These are phyloP conservation scores for Botrytis aclada DNA, from an alignment of 2,329 filamentous ascomycete genomes.

Conservation along the genomic window DNA sequence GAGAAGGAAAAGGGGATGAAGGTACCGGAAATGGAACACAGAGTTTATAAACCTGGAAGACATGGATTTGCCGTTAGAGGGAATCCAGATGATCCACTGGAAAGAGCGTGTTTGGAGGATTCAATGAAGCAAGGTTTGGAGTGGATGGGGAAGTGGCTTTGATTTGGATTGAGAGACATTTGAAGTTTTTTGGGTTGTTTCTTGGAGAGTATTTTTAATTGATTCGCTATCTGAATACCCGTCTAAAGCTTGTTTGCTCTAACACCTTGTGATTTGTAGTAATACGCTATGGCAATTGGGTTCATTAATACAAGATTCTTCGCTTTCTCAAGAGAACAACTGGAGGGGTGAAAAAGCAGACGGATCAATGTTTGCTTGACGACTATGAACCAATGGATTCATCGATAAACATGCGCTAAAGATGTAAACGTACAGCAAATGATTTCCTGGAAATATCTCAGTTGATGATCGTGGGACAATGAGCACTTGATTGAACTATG, in stretches of 20 bases:
- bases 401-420: background rate
- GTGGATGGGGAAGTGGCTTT: slow-evolving; percentile 22
- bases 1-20: slow-evolving; percentile 34
- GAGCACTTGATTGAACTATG: background rate
- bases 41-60: slow-evolving; percentile 38
- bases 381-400: background rate
- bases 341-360: too few relatives aligned
- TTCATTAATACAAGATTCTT: background rate
- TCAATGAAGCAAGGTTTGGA: slow-evolving; percentile 35
- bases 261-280: too few relatives aligned
- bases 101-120: slow-evolving; percentile 39
- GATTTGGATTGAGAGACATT: background rate
- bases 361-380: background rate
- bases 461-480: background rate
- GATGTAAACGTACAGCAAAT: background rate
- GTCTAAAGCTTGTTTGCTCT: background rate
- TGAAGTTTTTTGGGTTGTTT: background rate
- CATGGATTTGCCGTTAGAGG: slow-evolving; percentile 42
- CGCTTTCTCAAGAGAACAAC: background rate
- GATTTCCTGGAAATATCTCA: background rate
- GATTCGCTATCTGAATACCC: background rate
- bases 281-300: background rate
- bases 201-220: background rate
- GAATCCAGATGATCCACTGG: slow-evolving; percentile 40
- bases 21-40: slow-evolving; percentile 37